Evolutionary conservation across 495 filamentous ascomycete genomes (phyloP).

Genomic region (Pseudoneurospora amorphoporcata): DNA sequence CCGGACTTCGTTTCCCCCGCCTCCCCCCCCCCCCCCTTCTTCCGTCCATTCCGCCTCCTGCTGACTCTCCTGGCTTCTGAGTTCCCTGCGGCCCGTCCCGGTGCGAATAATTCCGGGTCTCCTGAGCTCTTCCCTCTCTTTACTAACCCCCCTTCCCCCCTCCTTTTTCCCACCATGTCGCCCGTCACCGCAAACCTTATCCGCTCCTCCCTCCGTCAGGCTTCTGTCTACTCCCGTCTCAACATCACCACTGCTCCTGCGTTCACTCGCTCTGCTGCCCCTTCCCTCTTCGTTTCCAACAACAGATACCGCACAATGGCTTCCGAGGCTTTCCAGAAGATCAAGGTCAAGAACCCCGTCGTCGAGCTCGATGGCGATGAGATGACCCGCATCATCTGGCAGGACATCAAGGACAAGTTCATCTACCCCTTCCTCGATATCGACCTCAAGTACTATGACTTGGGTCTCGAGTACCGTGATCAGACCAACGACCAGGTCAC

Average conservation of each 20-base stretch:
- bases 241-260: not conserved
- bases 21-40: not conserved
- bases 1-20: not conserved
- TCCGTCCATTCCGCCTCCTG: not conserved
- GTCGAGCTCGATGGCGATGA: conserved; percentile 98
- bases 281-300: conserved; percentile 15
- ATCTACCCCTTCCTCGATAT: conserved; percentile 90
- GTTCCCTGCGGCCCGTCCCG: conserved; percentile 13
- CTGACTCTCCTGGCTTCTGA: not conserved
- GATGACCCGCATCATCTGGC: conserved; percentile 99
- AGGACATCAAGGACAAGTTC: conserved; percentile 97
- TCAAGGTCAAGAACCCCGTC: conserved; percentile 95
- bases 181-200: conserved; percentile 17
- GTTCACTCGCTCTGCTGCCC: conserved; percentile 1
- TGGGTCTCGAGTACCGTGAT: conserved; percentile 91
- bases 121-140: not conserved
- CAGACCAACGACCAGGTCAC: conserved; percentile 95
- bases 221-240: conserved; percentile 5
- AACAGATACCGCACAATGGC: conserved; percentile 31
- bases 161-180: conserved; percentile 17
- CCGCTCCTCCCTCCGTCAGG: conserved; percentile 18
- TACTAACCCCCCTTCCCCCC: conserved; percentile 6
- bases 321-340: conserved; percentile 47
- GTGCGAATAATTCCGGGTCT: conserved; percentile 7
- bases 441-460: conserved; percentile 98